Evolutionary conservation across 2,329 filamentous ascomycete genomes (phyloP).

Genomic region (Hypomyces rosellus): DNA sequence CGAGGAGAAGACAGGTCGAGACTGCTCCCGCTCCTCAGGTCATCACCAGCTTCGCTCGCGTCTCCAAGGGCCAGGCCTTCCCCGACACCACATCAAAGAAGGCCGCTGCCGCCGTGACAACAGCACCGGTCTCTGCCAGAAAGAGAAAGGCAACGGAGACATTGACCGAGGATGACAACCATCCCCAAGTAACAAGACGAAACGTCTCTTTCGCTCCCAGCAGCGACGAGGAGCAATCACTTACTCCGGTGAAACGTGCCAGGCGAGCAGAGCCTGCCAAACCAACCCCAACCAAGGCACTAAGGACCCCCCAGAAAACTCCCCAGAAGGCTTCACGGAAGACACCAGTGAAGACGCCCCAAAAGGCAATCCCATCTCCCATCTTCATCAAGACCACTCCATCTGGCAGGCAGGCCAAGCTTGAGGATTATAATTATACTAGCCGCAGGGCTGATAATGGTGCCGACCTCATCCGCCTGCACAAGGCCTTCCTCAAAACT

Average conservation of each 20-base stretch:
- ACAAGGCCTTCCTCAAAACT: conserved; percentile 62
- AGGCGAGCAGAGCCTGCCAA: conserved; percentile 19
- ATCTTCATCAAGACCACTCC: conserved; percentile 30
- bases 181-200: conserved; percentile 18
- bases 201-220: conserved; percentile 29
- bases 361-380: background rate
- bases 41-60: conserved; percentile 41
- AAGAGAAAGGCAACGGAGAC: conserved; percentile 33
- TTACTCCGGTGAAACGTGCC: conserved; percentile 21
- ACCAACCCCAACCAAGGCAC: conserved; percentile 16
- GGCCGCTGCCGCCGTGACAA: conserved; percentile 17
- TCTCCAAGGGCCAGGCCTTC: conserved; percentile 36
- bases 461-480: conserved; percentile 55
- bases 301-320: conserved; percentile 1
- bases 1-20: conserved; percentile 13
- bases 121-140: conserved; percentile 24
- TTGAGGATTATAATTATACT: background rate
- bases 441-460: conserved; percentile 11
- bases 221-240: conserved; percentile 23
- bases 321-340: too few species aligned
- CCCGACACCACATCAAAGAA: conserved; percentile 29
- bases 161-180: conserved; percentile 20
- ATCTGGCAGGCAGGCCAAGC: conserved; percentile 17
- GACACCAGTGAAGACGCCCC: too few species aligned
- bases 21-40: conserved; percentile 16